Evolutionary conservation across 2,329 filamentous ascomycete species (phyloP).

Genomic region (Helotiales sp.): DNA sequence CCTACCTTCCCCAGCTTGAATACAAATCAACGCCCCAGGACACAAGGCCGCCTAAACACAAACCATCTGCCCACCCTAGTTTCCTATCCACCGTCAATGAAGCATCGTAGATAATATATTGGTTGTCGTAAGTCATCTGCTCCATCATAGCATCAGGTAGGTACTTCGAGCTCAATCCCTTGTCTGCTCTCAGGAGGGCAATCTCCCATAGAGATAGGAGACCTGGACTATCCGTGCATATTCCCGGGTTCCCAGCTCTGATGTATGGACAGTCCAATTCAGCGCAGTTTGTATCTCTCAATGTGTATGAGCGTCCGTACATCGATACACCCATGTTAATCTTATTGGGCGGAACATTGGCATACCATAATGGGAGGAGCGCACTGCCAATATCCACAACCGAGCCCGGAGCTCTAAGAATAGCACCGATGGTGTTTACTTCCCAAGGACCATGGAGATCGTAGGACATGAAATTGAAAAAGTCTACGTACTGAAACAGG

Average conservation of each 20-base stretch:
- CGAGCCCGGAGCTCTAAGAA: constrained; percentile 49
- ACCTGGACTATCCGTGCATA: constrained; percentile 42
- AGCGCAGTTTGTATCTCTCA: constrained; percentile 33
- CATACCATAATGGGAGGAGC: constrained; percentile 49
- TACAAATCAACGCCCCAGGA: constrained; percentile 40
- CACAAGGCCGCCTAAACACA: constrained; percentile 41
- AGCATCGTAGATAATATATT: constrained; percentile 52
- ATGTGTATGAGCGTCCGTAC: constrained; percentile 54
- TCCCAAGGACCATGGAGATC: constrained; percentile 47
- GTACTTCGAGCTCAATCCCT: constrained; percentile 32
- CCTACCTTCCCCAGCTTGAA: constrained; percentile 32
- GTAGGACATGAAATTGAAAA: constrained; percentile 46
- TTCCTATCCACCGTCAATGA: constrained; percentile 45
- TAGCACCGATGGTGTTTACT: constrained; percentile 39
- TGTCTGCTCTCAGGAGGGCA: constrained; percentile 36
- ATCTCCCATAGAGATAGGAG: constrained; percentile 44
- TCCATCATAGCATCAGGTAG: constrained; percentile 36
- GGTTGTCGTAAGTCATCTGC: constrained; percentile 42
- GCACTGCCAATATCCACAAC: constrained; percentile 49
- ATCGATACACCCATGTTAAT: constrained; percentile 54
- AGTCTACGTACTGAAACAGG: constrained; percentile 40
- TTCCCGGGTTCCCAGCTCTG: constrained; percentile 35
- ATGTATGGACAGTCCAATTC: constrained; percentile 38
- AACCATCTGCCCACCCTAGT: constrained; percentile 33
- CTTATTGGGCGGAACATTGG: constrained; percentile 47